These are phyloP conservation scores for Podospora sp. DNA, from an alignment of 495 filamentous ascomycete genomes.

Conservation along the genomic window DNA sequence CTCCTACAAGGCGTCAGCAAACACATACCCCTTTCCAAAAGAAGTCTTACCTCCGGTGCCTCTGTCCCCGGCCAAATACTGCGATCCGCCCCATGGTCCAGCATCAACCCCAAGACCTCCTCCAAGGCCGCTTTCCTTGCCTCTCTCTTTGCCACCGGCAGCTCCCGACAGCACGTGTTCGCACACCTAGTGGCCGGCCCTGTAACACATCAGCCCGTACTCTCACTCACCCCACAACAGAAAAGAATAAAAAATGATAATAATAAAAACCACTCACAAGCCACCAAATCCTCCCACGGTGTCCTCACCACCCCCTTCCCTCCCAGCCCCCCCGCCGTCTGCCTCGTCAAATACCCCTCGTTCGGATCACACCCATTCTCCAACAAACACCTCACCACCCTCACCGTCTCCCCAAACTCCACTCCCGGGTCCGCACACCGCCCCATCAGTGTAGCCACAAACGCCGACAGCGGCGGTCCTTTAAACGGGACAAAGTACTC, in stretches of 20 bases:
- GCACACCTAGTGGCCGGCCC: neutral
- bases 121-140: slow-evolving; percentile 4
- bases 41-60: neutral
- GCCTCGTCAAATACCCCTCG: neutral
- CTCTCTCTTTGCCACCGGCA: neutral
- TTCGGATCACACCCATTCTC: slow-evolving; percentile 4
- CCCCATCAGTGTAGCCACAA: neutral
- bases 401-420: neutral
- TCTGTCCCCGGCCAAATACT: neutral
- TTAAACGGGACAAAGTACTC: neutral
- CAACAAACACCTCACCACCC: neutral
- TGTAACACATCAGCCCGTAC: neutral
- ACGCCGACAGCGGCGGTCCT: neutral
- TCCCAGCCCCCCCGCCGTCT: neutral
- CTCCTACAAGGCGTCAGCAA: neutral
- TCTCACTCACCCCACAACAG: too few relatives aligned
- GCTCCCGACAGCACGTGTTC: neutral
- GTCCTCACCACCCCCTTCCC: neutral
- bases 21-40: neutral
- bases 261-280: too few relatives aligned
- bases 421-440: neutral
- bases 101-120: neutral
- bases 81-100: slow-evolving; percentile 7
- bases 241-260: too few relatives aligned
- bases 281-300: neutral